Conservation (phyloP, 2,329 filamentous ascomycete genomes). For the Aspergillus eucalypticola region DNA sequence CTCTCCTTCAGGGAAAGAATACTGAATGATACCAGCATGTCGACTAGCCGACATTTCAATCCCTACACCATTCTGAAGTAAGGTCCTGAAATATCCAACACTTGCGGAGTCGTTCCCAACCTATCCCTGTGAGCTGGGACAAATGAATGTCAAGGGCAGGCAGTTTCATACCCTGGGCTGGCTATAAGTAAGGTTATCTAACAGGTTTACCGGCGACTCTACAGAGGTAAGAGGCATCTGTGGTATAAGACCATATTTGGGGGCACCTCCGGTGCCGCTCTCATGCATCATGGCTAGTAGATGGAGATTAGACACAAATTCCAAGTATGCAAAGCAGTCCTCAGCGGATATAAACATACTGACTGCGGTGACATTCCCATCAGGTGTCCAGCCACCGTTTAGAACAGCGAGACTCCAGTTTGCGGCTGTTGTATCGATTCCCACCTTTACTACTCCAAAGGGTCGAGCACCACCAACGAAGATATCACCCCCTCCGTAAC, state of each 20-base stretch:
- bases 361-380: slow-evolving; percentile 55
- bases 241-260: slow-evolving; percentile 41
- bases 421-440: slow-evolving; percentile 41
- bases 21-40: slow-evolving; percentile 64
- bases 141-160: not conserved
- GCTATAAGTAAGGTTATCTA: slow-evolving; percentile 46
- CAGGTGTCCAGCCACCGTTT: slow-evolving; percentile 49
- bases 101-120: slow-evolving; percentile 54
- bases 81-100: slow-evolving; percentile 66
- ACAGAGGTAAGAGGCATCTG: slow-evolving; percentile 42
- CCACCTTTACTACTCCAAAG: slow-evolving; percentile 48
- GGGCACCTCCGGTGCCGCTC: slow-evolving; percentile 48
- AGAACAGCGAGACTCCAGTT: slow-evolving; percentile 39
- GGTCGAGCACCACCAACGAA: slow-evolving; percentile 48
- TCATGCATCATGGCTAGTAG: slow-evolving; percentile 48
- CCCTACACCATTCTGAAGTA: slow-evolving; percentile 57
- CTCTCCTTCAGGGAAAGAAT: slow-evolving; percentile 58
- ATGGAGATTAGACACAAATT: not conserved
- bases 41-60: slow-evolving; percentile 66
- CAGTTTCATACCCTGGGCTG: slow-evolving; percentile 57
- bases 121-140: slow-evolving; percentile 14
- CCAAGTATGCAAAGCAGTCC: not conserved
- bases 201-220: slow-evolving; percentile 41
- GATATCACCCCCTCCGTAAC: slow-evolving; percentile 45
- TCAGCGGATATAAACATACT: slow-evolving; percentile 17